phyloP scores from a whole-genome alignment of 768 basidiomycete species.

The Amanita pallidorosea region DNA sequence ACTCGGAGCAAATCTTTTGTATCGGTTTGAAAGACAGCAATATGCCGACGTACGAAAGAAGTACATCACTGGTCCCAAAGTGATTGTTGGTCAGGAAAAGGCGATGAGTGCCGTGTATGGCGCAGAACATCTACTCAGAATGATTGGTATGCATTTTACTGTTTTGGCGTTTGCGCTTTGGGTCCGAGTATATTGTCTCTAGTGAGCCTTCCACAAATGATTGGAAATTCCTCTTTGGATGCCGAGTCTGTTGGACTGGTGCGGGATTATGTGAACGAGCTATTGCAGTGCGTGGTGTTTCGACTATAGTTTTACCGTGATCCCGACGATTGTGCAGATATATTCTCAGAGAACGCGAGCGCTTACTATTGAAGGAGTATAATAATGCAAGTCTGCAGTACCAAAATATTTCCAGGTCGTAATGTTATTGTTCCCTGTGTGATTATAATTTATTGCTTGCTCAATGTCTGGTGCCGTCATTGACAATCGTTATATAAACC shows the following conservation, averaged over 20 bases:
- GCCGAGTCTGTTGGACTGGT: conserved; percentile 74
- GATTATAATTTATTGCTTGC: conserved; percentile 3
- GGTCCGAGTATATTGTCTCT: background rate
- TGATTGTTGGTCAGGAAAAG: conserved; percentile 58
- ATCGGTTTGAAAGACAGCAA: conserved; percentile 92
- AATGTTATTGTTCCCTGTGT: conserved; percentile 11
- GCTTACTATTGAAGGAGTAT: conserved; percentile 72
- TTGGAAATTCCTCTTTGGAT: conserved; percentile 85
- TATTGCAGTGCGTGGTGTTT: conserved; percentile 50
- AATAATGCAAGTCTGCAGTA: conserved; percentile 67
- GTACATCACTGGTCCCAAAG: conserved; percentile 65
- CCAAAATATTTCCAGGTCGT: conserved; percentile 75
- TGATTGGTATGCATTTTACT: conserved; percentile 56
- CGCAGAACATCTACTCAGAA: conserved; percentile 84
- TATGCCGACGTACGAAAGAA: conserved; percentile 69
- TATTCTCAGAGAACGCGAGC: conserved; percentile 65
- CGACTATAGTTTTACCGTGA: background rate
- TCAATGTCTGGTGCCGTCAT: background rate
- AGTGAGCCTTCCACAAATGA: conserved; percentile 92
- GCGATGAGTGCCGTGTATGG: conserved; percentile 91
- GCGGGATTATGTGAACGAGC: conserved; percentile 82
- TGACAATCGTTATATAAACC: background rate
- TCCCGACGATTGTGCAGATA: conserved; percentile 35
- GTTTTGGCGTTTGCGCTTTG: conserved; percentile 2
- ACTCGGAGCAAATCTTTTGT: conserved; percentile 80